Base-by-base conservation (phyloP, 805 yeast genomes). In the Candida parachauliodes region DNA sequence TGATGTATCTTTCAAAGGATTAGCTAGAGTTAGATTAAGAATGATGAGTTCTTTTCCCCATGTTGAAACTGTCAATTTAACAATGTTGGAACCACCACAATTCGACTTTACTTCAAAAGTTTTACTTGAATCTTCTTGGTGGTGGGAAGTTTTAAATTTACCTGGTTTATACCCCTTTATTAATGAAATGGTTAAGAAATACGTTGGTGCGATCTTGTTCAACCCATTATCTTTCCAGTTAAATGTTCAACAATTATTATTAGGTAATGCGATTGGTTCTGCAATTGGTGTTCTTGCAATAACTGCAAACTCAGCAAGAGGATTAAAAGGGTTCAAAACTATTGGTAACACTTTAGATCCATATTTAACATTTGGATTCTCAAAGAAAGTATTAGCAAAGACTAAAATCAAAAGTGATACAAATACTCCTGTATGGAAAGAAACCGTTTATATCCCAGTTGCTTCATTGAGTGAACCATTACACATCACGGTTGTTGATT, bases 11-110 rank as follows among this genome's bases (percentile, higher is more conserved):
- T 84, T 91, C 57, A 74, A 68, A 42, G 88, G 85, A 9, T 68
- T 77, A 43, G 75, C 82, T 32, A 77, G 98, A 60, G 78, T 93
- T 36, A 74, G 97, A 54, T 60, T 94, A 56, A 84, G 88, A 70
- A 81, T 93, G 81, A 91, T 87, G 83, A 60, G 88, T 3, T 72
- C 86, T 8, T 88, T 84, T 62, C 99, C 99, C 3, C 98, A 93
- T 63, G 71, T 93, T 43, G 94, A 93, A 59, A 89, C 96, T 1
- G 81, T 88, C 16, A 89, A 84, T 54, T 77, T 93, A 21, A 81
- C 95, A 12, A 65, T 94, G 47, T 68, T 88, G 62, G 91, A 87
- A 42, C 82, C 93, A 25, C 97, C 98, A 7, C 75, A 81, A 47
- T 77, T 91, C 59, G 98, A 94, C 61, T 93, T 89, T 57, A 76